Evolutionary conservation across 345 rosid species (phyloP).

Genomic region (Cardamine chenopodiifolia): DNA sequence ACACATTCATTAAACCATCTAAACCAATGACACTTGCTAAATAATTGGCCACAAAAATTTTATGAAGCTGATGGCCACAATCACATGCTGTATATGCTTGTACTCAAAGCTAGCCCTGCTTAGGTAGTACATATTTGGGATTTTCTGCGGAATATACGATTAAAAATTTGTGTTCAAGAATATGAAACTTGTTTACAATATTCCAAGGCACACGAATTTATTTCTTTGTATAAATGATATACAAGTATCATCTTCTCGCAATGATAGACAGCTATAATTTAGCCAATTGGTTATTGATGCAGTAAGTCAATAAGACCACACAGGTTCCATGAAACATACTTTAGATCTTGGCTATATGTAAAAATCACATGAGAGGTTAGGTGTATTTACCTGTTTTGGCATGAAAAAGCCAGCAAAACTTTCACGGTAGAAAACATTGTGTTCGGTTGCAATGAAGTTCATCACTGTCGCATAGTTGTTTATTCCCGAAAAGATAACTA

Average conservation of each 20-base stretch:
- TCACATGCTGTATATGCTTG: too few relatives aligned
- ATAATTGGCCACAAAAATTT: too few relatives aligned
- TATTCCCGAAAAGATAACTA: slow-evolving; percentile 47
- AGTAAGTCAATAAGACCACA: not conserved
- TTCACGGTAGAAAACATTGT: slow-evolving; percentile 58
- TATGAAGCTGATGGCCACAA: too few relatives aligned
- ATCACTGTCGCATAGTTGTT: slow-evolving; percentile 51
- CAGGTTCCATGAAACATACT: not conserved
- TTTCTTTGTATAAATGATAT: not conserved
- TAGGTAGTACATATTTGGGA: slow-evolving; percentile 47
- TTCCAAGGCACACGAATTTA: too few relatives aligned
- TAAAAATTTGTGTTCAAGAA: too few relatives aligned
- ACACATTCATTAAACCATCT: too few relatives aligned
- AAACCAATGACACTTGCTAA: too few relatives aligned
- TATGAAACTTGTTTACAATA: too few relatives aligned
- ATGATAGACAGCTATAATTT: not conserved
- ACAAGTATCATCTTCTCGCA: not conserved
- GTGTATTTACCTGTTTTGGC: slow-evolving; percentile 50
- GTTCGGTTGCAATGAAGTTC: slow-evolving; percentile 50
- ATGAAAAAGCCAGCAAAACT: slow-evolving; percentile 71
- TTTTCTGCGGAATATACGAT: slow-evolving; percentile 34
- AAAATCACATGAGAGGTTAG: not conserved
- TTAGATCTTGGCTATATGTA: not conserved
- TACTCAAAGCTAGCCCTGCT: too few relatives aligned
- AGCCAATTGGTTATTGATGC: not conserved